These are phyloP conservation scores for Selaginella moellendorffii DNA, from an alignment of 75 land plant genomes.

Conservation along the genomic window DNA sequence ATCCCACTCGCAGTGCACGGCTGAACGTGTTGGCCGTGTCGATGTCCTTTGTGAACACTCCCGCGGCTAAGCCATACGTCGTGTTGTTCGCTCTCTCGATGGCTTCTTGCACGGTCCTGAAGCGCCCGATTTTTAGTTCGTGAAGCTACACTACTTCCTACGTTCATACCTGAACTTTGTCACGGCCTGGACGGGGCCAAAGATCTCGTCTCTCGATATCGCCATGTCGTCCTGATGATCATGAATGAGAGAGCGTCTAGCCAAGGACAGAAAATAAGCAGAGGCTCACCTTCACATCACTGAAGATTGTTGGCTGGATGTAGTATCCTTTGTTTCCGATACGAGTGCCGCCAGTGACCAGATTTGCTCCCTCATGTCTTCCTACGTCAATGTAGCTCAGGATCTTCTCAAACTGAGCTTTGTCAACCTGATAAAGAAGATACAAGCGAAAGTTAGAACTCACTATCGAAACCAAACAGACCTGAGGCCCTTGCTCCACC, in stretches of 20 bases:
- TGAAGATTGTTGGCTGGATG: conserved; percentile 80
- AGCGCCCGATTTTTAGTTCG: neutral
- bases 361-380: conserved; percentile 60
- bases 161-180: conserved; percentile 79
- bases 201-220: conserved; percentile 68
- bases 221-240: conserved; percentile 61
- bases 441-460: neutral
- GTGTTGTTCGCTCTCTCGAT: conserved; percentile 57
- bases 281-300: conserved; percentile 49
- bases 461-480: neutral
- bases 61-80: conserved; percentile 76
- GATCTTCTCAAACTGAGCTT: conserved; percentile 64
- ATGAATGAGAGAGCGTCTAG: neutral
- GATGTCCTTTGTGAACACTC: conserved; percentile 65
- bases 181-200: conserved; percentile 75
- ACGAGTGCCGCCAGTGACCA: conserved; percentile 64
- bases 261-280: neutral
- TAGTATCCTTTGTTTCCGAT: conserved; percentile 68
- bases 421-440: conserved; percentile 24
- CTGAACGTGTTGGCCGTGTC: conserved; percentile 68
- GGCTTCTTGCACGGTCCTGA: conserved; percentile 53
- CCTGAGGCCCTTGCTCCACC: conserved; percentile 92
- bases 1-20: conserved; percentile 63
- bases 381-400: conserved; percentile 60
- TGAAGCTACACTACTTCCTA: neutral